Conservation (phyloP, 495 filamentous ascomycete genomes). For the Terfezia boudieri region DNA sequence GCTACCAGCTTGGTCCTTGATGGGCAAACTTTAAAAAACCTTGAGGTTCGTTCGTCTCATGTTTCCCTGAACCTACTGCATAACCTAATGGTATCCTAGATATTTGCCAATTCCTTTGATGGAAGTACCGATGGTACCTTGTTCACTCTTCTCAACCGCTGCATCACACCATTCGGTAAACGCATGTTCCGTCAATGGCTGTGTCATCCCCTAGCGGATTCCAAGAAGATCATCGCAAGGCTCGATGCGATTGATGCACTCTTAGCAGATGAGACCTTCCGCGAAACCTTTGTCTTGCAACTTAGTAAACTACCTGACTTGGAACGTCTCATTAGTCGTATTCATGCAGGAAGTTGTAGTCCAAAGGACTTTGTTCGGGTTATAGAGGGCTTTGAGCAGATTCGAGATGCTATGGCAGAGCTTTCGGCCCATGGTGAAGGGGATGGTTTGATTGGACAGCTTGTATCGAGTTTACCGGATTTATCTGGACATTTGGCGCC, state of each 20-base stretch:
- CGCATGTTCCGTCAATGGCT: conserved; percentile 94
- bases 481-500: conserved; percentile 45
- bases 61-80: background rate
- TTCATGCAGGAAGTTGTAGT: conserved; percentile 75
- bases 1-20: conserved; percentile 83
- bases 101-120: conserved; percentile 86
- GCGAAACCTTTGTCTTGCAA: conserved; percentile 64
- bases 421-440: conserved; percentile 45
- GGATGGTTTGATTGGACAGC: conserved; percentile 61
- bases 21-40: conserved; percentile 89
- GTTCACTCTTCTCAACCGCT: conserved; percentile 76
- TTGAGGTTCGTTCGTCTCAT: conserved; percentile 33
- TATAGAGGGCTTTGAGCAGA: conserved; percentile 91
- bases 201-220: conserved; percentile 79
- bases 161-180: conserved; percentile 93
- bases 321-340: conserved; percentile 78
- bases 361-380: conserved; percentile 84
- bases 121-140: conserved; percentile 66
- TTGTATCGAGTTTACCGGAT: conserved; percentile 70
- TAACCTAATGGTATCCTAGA: conserved; percentile 13
- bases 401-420: conserved; percentile 70
- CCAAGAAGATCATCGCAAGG: conserved; percentile 72
- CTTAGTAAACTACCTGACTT: conserved; percentile 83
- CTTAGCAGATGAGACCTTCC: conserved; percentile 55
- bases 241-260: conserved; percentile 87